Percentiles rank a stretch among this genome's conserved stretches.
Conservation (phyloP, 1,284 basidiomycete species). For the Wallemia ichthyophaga region DNA sequence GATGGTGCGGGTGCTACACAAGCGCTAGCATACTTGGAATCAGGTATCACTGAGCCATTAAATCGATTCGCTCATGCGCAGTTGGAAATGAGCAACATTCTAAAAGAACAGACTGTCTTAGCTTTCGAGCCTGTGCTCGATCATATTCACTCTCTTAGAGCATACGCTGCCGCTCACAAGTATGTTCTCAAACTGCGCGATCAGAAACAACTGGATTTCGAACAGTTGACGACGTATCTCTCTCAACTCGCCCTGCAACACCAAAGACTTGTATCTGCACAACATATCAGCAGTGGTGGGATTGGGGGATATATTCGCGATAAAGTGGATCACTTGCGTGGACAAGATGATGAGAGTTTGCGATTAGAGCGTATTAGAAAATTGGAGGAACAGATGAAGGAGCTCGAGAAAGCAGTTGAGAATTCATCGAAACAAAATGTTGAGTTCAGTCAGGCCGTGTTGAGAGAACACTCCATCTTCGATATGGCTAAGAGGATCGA, state of each 20-base stretch:
- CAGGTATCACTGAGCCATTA: slow-evolving; percentile 82
- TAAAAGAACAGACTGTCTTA: slow-evolving; percentile 51
- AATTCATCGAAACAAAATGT: slow-evolving; percentile 81
- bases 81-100: slow-evolving; percentile 58
- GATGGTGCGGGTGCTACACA: slow-evolving; percentile 84
- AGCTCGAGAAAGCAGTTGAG: slow-evolving; percentile 87
- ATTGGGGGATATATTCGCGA: slow-evolving; percentile 84
- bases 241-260: slow-evolving; percentile 16
- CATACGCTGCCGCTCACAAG: slow-evolving; percentile 66
- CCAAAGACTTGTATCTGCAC: background rate
- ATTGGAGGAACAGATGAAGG: slow-evolving; percentile 73
- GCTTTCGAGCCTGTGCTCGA: slow-evolving; percentile 61
- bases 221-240: slow-evolving; percentile 84
- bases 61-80: slow-evolving; percentile 87
- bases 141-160: slow-evolving; percentile 60
- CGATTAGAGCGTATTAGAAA: slow-evolving; percentile 76
- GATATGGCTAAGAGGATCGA: slow-evolving; percentile 69
- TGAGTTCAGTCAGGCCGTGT: slow-evolving; percentile 75
- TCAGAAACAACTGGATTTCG: slow-evolving; percentile 95
- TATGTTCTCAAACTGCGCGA: slow-evolving; percentile 77
- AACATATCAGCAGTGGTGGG: background rate
- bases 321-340: slow-evolving; percentile 61
- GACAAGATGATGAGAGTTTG: slow-evolving; percentile 73
- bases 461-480: slow-evolving; percentile 67
- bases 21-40: slow-evolving; percentile 85